Percentiles rank a stretch among this genome's conserved stretches.
Evolutionary conservation across 495 filamentous ascomycete genomes (phyloP).

Genomic region (Xylaria longipes): DNA sequence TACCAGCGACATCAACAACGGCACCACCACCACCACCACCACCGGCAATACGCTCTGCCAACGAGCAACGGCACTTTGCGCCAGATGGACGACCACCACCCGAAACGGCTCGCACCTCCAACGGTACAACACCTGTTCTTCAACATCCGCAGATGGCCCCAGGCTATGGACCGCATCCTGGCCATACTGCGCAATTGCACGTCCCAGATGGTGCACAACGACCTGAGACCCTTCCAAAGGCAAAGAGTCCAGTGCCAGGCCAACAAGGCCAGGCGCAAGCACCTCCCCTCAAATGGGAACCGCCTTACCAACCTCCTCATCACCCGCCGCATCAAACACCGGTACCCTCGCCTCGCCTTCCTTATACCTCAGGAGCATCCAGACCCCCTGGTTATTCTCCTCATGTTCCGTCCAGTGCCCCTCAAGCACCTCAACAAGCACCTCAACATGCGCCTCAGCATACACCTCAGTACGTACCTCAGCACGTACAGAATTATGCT

Average conservation of each 20-base stretch:
- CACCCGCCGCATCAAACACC: conserved; percentile 37
- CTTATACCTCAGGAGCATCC: conserved; percentile 32
- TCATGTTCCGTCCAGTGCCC: conserved; percentile 27
- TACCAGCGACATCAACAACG: conserved; percentile 9
- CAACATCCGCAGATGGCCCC: conserved; percentile 49
- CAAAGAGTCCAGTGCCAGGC: conserved; percentile 36
- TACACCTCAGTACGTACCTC: conserved; percentile 21
- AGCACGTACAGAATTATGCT: conserved; percentile 33
- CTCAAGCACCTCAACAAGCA: conserved; percentile 33
- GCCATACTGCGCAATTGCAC: conserved; percentile 30
- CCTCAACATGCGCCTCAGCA: conserved; percentile 26
- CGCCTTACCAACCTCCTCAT: conserved; percentile 51
- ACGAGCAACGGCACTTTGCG: conserved; percentile 32
- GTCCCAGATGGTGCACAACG: conserved; percentile 42
- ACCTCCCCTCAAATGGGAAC: conserved; percentile 56
- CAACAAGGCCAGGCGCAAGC: conserved; percentile 36
- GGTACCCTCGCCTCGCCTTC: conserved; percentile 37
- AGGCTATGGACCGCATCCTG: conserved; percentile 35
- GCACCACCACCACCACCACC: conserved; percentile 11
- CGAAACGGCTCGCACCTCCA: conserved; percentile 37
- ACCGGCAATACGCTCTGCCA: conserved; percentile 25
- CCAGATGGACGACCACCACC: conserved; percentile 38
- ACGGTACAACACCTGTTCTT: conserved; percentile 42
- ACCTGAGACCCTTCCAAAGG: conserved; percentile 34
- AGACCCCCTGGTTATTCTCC: conserved; percentile 36